Evolutionary conservation across 129 eudicot genomes (phyloP), one percentile per base, ranked within the genome.

Genomic region (Pittosporum tobira): DNA sequence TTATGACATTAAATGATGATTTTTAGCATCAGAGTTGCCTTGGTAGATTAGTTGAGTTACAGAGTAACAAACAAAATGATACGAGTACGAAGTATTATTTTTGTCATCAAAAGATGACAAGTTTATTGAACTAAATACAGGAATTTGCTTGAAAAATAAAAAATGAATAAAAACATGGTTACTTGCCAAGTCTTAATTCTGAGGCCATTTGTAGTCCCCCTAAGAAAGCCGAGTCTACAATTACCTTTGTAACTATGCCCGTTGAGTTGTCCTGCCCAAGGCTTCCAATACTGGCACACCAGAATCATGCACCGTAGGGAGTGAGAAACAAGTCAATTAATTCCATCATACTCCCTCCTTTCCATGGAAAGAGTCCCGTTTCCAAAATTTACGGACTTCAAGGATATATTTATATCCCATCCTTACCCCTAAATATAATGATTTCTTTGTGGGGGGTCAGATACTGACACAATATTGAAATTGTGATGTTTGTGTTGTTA

Each of bases 151-250:
- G 16, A 12, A 27, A 48, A 61, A 48, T 24, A 48, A 26, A 31
- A 28, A 21, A 49, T 23, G 18, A 16, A 18, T 1, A 19, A 52
- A 49, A 5, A 45, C 28, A 64, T 13, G 43, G 3, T 6, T 80
- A 93, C 99, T 94, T 93, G 99, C 91, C 93, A 93, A 43, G 99
- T 93, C 69, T 93, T 93, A 64, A 93, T 84, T 63, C 99, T 77
- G 47, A 93, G 91, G 71, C 99, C 99, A 70, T 93, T 93, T 45
- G 82, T 81, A 45, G 96, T 69, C 65, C 84, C 87, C 70, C 74
- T 75, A 38, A 93, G 62, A 70, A 74, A 84, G 99, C 99, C 6
- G 71, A 76, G 67, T 79, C 90, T 28, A 93, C 40, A 20, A 84
- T 88, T 15, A 93, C 75, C 53, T 67, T 75, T 61, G 84, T 67